Evolutionary conservation across 2,329 filamentous ascomycete genomes (phyloP).

Genomic region (Alternaria triticina): DNA sequence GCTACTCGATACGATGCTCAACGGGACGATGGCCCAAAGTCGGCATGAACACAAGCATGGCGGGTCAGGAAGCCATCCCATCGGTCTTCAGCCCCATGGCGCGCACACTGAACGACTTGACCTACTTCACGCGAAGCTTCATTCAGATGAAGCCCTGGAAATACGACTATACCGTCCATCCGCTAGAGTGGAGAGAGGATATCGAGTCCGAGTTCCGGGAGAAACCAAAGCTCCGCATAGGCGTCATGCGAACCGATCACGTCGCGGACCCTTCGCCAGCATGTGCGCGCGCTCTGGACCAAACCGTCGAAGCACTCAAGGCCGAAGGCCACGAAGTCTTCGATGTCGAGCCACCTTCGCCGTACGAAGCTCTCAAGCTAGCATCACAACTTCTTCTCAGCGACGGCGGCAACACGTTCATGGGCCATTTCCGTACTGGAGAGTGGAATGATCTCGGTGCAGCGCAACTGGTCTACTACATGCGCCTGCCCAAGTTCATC

Average conservation of each 20-base stretch:
- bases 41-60: conserved; percentile 85
- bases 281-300: conserved; percentile 76
- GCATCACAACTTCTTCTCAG: conserved; percentile 82
- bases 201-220: conserved; percentile 64
- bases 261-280: conserved; percentile 88
- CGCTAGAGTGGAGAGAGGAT: conserved; percentile 76
- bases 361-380: conserved; percentile 76
- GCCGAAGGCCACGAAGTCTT: conserved; percentile 77
- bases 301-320: conserved; percentile 71
- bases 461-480: conserved; percentile 74
- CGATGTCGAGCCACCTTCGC: conserved; percentile 68
- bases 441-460: conserved; percentile 84
- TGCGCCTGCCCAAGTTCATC: conserved; percentile 73
- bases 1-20: conserved; percentile 85
- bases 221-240: conserved; percentile 72
- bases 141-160: conserved; percentile 86
- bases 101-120: conserved; percentile 79
- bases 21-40: conserved; percentile 90
- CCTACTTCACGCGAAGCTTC: conserved; percentile 81
- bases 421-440: conserved; percentile 74
- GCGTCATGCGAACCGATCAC: conserved; percentile 77
- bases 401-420: conserved; percentile 82
- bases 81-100: conserved; percentile 94
- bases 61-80: conserved; percentile 87
- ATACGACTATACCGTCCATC: conserved; percentile 86